Conservation (phyloP, 345 rosid genomes). For the Populus pruinosa region DNA sequence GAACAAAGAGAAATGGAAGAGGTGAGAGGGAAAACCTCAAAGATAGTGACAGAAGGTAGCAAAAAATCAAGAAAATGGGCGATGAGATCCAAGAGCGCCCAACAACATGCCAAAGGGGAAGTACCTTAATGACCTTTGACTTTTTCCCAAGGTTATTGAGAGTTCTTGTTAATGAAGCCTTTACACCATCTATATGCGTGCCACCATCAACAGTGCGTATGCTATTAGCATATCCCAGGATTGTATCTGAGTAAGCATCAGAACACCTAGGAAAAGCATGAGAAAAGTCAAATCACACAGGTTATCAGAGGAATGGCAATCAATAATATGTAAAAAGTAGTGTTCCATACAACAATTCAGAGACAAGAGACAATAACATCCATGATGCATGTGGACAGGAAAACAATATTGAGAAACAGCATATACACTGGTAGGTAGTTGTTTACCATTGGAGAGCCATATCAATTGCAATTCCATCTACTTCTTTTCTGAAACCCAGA, state of each 20-base stretch:
- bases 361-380: not conserved
- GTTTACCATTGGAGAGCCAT: conserved; percentile 91
- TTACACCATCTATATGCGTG: conserved; percentile 91
- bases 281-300: conserved; percentile 14
- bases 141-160: conserved; percentile 83
- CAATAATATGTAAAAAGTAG: not conserved
- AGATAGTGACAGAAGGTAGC: not conserved
- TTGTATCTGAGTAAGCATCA: conserved; percentile 95
- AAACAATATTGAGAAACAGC: conserved; percentile 2
- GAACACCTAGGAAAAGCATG: conserved; percentile 63
- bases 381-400: not conserved
- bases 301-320: not conserved
- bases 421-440: conserved; percentile 11
- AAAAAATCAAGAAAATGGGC: not conserved
- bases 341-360: not conserved
- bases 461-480: conserved; percentile 63
- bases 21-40: not conserved
- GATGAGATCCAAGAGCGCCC: not conserved
- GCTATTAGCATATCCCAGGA: conserved; percentile 96
- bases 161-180: conserved; percentile 86
- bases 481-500: conserved; percentile 64
- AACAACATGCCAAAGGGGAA: conserved; percentile 4
- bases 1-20: not conserved
- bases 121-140: conserved; percentile 79
- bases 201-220: conserved; percentile 96